Evolutionary conservation across 441 rosid genomes (phyloP).

Genomic region (Pelargonium australe): DNA sequence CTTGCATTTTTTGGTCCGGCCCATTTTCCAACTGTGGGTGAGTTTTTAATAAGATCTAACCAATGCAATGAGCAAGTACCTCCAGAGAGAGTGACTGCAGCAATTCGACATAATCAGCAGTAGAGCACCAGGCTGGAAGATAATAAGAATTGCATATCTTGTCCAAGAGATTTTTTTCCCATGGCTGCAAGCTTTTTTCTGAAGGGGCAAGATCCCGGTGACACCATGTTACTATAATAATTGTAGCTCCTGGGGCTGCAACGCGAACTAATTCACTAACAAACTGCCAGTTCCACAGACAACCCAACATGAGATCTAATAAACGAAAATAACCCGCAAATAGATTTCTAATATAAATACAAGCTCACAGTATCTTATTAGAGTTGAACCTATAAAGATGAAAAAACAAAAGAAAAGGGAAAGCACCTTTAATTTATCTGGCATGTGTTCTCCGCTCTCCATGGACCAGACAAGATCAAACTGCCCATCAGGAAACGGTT

Average conservation of each 20-base stretch:
- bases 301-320: not conserved
- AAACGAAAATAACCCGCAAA: not conserved
- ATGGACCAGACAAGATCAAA: slow-evolving; percentile 91
- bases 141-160: slow-evolving; percentile 65
- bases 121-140: slow-evolving; percentile 88
- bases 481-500: slow-evolving; percentile 69
- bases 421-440: slow-evolving; percentile 66
- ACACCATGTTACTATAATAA: slow-evolving; percentile 88
- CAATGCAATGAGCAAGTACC: slow-evolving; percentile 29
- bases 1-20: too few relatives aligned
- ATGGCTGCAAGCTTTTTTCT: slow-evolving; percentile 56
- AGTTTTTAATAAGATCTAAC: not conserved
- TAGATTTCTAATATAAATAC: not conserved
- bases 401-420: not conserved
- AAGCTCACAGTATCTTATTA: not conserved
- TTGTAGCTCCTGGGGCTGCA: slow-evolving; percentile 75
- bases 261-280: slow-evolving; percentile 71
- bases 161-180: slow-evolving; percentile 60
- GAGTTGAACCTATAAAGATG: not conserved
- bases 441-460: slow-evolving; percentile 99
- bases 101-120: slow-evolving; percentile 58
- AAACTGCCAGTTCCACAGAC: slow-evolving; percentile 40
- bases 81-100: slow-evolving; percentile 47
- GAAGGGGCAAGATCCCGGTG: slow-evolving; percentile 59
- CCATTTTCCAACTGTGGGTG: not conserved